phyloP scores from a whole-genome alignment of 345 rosid genomes.

The Arabidopsis suecica region DNA sequence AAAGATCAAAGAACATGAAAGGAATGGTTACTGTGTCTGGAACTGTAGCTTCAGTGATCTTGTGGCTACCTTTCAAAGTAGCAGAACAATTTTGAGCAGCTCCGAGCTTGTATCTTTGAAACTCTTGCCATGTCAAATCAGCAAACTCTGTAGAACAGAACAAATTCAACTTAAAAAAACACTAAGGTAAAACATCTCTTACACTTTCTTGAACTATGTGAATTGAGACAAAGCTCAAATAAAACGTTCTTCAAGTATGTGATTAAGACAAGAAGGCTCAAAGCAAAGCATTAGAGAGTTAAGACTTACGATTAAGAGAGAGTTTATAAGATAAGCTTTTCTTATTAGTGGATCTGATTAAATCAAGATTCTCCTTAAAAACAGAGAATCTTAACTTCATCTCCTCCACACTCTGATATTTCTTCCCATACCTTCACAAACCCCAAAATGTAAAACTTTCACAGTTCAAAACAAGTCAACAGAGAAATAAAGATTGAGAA shows the following conservation, averaged over 20 bases:
- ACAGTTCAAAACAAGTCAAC: neutral
- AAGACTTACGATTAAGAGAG: slow-evolving; percentile 64
- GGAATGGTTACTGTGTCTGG: slow-evolving; percentile 57
- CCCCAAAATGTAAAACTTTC: neutral
- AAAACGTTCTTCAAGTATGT: neutral
- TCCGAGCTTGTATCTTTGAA: slow-evolving; percentile 71
- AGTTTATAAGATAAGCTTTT: slow-evolving; percentile 67
- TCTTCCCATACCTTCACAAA: slow-evolving; percentile 64
- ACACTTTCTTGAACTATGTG: neutral
- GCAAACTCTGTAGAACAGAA: slow-evolving; percentile 60
- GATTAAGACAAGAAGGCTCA: neutral
- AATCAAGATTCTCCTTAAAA: slow-evolving; percentile 66
- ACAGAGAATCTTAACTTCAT: slow-evolving; percentile 65
- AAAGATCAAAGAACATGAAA: neutral
- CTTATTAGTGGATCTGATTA: slow-evolving; percentile 73
- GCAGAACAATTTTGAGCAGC: slow-evolving; percentile 97
- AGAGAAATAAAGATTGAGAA: neutral
- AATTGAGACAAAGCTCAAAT: neutral
- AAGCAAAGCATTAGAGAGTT: neutral
- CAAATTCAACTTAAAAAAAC: slow-evolving; percentile 8
- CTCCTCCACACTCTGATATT: slow-evolving; percentile 69
- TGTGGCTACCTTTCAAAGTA: slow-evolving; percentile 74
- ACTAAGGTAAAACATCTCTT: neutral
- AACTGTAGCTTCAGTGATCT: slow-evolving; percentile 56
- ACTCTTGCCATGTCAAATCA: slow-evolving; percentile 91